Evolutionary conservation across 2,329 filamentous ascomycete genomes (phyloP).

Genomic region (Sporothrix euskadiensis): DNA sequence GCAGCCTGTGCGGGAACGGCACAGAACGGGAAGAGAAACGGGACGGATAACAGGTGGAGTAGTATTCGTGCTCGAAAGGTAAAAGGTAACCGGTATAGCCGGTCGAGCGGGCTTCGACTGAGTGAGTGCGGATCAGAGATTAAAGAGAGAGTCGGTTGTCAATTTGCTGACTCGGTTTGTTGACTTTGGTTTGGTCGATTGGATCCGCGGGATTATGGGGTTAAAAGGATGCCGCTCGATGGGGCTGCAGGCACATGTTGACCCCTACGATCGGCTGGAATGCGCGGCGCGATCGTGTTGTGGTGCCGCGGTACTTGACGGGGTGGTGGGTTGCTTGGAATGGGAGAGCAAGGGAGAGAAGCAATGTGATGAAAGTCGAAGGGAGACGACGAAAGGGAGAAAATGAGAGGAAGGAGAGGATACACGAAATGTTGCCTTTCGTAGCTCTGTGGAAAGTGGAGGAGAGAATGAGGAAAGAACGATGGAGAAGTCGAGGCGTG

Average conservation of each 20-base stretch:
- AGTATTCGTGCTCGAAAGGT: not conserved
- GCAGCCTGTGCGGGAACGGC: not conserved
- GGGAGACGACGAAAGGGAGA: not conserved
- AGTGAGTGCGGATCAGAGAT: not conserved
- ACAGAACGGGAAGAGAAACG: not conserved
- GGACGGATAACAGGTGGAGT: not conserved
- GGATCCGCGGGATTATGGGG: not conserved
- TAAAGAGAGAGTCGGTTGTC: not conserved
- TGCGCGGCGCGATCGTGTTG: not conserved
- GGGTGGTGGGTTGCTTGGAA: slow-evolving; percentile 9
- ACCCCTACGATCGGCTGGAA: slow-evolving; percentile 3
- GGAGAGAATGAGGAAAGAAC: not conserved
- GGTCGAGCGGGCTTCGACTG: not conserved
- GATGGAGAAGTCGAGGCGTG: not conserved
- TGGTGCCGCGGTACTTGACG: not conserved
- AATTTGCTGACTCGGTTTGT: not conserved
- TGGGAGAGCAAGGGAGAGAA: not conserved
- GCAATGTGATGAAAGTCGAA: not conserved
- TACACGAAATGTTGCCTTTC: not conserved
- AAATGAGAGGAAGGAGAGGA: not conserved
- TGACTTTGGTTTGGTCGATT: slow-evolving; percentile 4
- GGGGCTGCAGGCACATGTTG: slow-evolving; percentile 25
- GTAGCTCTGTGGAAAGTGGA: not conserved
- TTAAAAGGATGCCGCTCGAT: slow-evolving; percentile 19
- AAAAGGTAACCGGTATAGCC: slow-evolving; percentile 1